These are phyloP conservation scores for Ceratocystis smalleyi DNA, from an alignment of 2,329 filamentous ascomycete species.

Conservation along the genomic window DNA sequence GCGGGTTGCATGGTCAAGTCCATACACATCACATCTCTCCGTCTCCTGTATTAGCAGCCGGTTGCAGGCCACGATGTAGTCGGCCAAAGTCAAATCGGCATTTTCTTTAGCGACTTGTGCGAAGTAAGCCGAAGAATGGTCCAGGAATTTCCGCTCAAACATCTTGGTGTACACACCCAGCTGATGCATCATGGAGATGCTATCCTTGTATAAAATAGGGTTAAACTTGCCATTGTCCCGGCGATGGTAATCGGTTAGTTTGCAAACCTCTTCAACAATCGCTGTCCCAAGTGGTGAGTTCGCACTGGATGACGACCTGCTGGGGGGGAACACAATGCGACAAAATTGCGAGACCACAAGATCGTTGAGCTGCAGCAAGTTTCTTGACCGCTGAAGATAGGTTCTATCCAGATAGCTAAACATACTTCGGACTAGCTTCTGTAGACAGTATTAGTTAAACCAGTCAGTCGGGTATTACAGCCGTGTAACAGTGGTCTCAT, in stretches of 20 bases:
- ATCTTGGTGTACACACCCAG: constrained; percentile 61
- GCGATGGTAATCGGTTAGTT: constrained; percentile 60
- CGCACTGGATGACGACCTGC: neutral
- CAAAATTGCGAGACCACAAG: constrained; percentile 66
- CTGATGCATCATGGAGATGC: constrained; percentile 72
- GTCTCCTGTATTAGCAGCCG: constrained; percentile 57
- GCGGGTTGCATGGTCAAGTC: constrained; percentile 70
- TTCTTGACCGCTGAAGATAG: constrained; percentile 61
- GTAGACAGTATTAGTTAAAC: constrained; percentile 8
- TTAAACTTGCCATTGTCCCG: constrained; percentile 42
- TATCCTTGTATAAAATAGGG: constrained; percentile 50
- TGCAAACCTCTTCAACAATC: constrained; percentile 45
- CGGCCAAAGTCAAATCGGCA: constrained; percentile 48
- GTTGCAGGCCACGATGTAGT: constrained; percentile 59
- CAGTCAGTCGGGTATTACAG: neutral
- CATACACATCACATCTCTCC: constrained; percentile 61
- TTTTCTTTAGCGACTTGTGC: constrained; percentile 51
- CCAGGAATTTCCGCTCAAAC: constrained; percentile 65
- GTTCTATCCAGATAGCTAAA: constrained; percentile 92
- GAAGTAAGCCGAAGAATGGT: constrained; percentile 53
- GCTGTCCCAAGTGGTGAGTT: constrained; percentile 18
- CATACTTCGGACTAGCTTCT: constrained; percentile 67
- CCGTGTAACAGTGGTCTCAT: too few relatives aligned
- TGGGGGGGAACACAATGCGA: constrained; percentile 33
- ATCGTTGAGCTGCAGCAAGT: constrained; percentile 59